Percentiles rank a stretch among this genome's conserved stretches.
Conservation (phyloP, 2,329 filamentous ascomycete genomes). For the Paracoccidioides lutzii region DNA sequence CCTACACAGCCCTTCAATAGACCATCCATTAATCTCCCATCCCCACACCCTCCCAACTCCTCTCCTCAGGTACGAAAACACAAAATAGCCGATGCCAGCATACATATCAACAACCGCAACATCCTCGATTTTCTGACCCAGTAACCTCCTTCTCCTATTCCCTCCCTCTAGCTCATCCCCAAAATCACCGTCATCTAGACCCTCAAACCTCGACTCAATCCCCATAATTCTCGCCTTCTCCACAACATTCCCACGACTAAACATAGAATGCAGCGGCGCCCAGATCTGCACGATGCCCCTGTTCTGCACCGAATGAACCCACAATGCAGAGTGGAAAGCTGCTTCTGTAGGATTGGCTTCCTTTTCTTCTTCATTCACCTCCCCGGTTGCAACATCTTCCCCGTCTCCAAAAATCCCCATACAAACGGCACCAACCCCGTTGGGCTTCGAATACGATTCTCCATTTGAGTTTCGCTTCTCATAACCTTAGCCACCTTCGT, state of each 20-base stretch:
- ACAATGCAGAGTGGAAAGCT: conserved; percentile 59
- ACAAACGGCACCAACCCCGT: conserved; percentile 57
- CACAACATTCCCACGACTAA: conserved; percentile 76
- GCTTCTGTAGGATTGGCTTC: conserved; percentile 20
- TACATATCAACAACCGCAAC: conserved; percentile 60
- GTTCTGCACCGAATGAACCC: conserved; percentile 67
- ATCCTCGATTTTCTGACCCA: conserved; percentile 16
- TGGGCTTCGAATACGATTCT: conserved; percentile 65
- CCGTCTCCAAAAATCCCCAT: conserved; percentile 63
- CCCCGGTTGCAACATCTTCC: conserved; percentile 14
- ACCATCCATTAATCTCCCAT: conserved; percentile 87
- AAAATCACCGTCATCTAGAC: conserved; percentile 15
- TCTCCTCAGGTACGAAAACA: conserved; percentile 64
- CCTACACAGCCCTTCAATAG: conserved; percentile 65
- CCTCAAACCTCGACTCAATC: conserved; percentile 26
- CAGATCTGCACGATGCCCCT: conserved; percentile 67
- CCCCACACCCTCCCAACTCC: conserved; percentile 60
- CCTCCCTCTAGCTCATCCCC: background rate
- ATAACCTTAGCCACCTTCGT: conserved; percentile 24
- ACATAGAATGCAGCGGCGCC: conserved; percentile 89
- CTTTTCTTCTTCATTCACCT: conserved; percentile 8
- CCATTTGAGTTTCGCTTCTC: conserved; percentile 20
- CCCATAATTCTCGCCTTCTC: conserved; percentile 68
- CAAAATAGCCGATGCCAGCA: conserved; percentile 88
- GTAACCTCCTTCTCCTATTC: conserved; percentile 7